Evolutionary conservation across 805 yeast genomes (phyloP), one percentile per base, ranked within the genome.

Genomic region (Monosporozyma servazzii): DNA sequence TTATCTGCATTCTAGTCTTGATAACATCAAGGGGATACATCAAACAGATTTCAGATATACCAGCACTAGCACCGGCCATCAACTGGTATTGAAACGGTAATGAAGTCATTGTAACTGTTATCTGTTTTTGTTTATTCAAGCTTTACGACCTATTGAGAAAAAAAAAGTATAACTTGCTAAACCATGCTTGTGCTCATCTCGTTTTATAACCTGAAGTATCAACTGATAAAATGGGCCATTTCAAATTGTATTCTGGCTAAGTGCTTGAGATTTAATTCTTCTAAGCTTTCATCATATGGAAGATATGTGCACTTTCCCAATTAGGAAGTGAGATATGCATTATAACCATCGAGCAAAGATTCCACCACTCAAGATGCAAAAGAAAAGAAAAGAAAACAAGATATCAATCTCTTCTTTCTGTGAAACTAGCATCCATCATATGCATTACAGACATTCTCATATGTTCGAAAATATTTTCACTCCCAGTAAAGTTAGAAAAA

Each of bases 1-100:
- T 88, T 62, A 91, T 76, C 71, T 91, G 97, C 71, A 90, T 89
- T 70, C 97, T 80, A 40, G 98, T 90, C 75, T 90, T 91, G 65
- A 91, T 95, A 56, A 91, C 96, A 69, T 90, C 98, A 65, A 90
- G 74, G 36, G 97, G 98, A 66, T 89, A 89, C 96, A 89, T 88
- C 56, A 86, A 87, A 60, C 88, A 74, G 67, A 88, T 87, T 72
- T 91, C 99, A 36, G 96, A 88, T 56, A 93, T 88, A 55, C 98
- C 99, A 55, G 98, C 98, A 62, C 88, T 76, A 63, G 93, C 97
- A 60, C 95, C 99, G 56, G 88, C 81, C 55, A 75, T 75, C 67
- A 91, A 91, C 69, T 91, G 97, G 77, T 90, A 89, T 41, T 82
- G 62, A 66, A 91, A 91, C 37, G 97, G 96, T 60, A 91, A 72